Evolutionary conservation across 2,329 filamentous ascomycete species (phyloP).

Genomic region (Beauveria medogensis): DNA sequence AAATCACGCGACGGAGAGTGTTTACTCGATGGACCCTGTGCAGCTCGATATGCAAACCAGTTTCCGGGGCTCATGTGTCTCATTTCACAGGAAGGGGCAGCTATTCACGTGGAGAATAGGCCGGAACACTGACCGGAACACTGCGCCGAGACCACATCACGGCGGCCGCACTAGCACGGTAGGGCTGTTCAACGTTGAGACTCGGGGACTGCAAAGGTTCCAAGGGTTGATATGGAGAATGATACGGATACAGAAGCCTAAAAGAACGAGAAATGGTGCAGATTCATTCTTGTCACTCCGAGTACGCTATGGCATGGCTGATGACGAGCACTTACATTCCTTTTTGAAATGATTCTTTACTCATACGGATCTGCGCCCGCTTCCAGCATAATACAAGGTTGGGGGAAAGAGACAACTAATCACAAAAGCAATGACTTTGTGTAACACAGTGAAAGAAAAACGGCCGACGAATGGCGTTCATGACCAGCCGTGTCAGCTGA

Average conservation of each 20-base stretch:
- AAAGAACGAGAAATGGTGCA: too few species aligned
- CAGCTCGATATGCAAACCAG: too few species aligned
- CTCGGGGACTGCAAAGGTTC: not conserved
- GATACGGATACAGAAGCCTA: too few species aligned
- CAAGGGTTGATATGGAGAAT: too few species aligned
- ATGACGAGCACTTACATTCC: too few species aligned
- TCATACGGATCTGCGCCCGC: not conserved
- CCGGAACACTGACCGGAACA: not conserved
- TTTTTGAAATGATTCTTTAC: not conserved
- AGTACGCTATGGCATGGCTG: too few species aligned
- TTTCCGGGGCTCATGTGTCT: not conserved
- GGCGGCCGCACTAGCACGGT: not conserved
- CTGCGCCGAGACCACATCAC: not conserved
- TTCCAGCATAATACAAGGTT: not conserved
- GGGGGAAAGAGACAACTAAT: conserved; percentile 5
- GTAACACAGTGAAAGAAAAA: not conserved
- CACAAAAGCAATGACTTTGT: not conserved
- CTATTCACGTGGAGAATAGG: too few species aligned
- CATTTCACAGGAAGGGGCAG: not conserved
- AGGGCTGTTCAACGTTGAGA: not conserved
- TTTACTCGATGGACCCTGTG: not conserved
- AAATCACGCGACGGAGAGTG: not conserved
- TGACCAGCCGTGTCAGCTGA: not conserved
- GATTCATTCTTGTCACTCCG: too few species aligned
- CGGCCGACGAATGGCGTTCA: not conserved